Evolutionary conservation across 208 protist species (phyloP).

Genomic region (Phytomonas francai): DNA sequence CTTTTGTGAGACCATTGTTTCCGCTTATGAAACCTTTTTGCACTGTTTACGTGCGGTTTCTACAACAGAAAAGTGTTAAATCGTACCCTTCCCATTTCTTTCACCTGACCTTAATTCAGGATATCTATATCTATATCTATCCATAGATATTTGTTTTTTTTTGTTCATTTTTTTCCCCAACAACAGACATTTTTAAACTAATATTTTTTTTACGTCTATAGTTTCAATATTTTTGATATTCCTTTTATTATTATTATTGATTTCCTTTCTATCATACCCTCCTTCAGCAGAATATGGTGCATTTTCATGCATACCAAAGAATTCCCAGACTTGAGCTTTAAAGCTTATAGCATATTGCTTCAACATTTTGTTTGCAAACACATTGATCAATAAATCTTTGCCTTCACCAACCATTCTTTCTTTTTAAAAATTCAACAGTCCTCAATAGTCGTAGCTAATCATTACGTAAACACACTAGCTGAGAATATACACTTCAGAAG

Average conservation of each 20-base stretch:
- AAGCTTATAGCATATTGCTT: slow-evolving; percentile 2
- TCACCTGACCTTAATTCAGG: background rate
- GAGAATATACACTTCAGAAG: no score
- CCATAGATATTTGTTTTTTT: slow-evolving; percentile 8
- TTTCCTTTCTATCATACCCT: background rate
- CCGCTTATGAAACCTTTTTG: background rate
- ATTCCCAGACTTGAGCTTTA: background rate
- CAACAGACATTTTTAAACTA: background rate
- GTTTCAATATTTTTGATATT: slow-evolving; percentile 5
- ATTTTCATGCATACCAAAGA: slow-evolving; percentile 3
- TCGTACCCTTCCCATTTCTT: slow-evolving; percentile 8
- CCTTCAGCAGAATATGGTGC: slow-evolving; percentile 12
- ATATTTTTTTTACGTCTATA: background rate
- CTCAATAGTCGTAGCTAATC: no score
- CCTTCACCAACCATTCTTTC: slow-evolving; percentile 6
- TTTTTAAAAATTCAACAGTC: background rate
- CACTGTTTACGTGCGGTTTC: background rate
- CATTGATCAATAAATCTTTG: background rate
- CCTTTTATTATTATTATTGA: slow-evolving; percentile 15
- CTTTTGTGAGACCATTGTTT: no score
- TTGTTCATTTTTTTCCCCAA: slow-evolving; percentile 4
- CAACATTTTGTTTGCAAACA: background rate
- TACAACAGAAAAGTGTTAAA: background rate
- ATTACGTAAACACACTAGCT: no score
- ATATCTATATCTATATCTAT: slow-evolving; percentile 15